Percentiles rank a stretch among this genome's conserved stretches.
phyloP scores from a whole-genome alignment of 176 grass and related monocot genomes.

The Rhynchospora tenuis region DNA sequence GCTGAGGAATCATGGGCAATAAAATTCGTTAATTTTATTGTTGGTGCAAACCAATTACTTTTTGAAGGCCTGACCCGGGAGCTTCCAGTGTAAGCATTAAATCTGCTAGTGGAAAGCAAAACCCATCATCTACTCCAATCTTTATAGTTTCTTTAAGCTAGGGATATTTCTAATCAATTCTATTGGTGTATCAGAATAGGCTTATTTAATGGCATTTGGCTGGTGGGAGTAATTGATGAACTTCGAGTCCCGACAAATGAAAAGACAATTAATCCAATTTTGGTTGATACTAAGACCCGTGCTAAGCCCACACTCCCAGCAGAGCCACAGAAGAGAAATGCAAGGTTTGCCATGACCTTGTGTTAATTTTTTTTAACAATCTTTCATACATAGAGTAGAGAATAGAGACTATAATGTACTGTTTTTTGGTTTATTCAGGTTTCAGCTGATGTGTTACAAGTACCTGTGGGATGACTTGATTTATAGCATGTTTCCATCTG shows the following conservation, averaged over 20 bases:
- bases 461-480: conserved; percentile 77
- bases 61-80: conserved; percentile 74
- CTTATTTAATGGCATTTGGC: conserved; percentile 60
- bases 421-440: conserved; percentile 41
- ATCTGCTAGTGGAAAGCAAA: neutral
- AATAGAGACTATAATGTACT: neutral
- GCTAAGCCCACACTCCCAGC: conserved; percentile 39
- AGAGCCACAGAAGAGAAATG: conserved; percentile 90
- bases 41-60: conserved; percentile 70
- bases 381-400: neutral
- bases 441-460: conserved; percentile 98
- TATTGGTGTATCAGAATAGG: conserved; percentile 46
- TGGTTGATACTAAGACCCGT: conserved; percentile 87
- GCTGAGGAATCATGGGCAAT: conserved; percentile 64
- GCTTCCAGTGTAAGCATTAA: conserved; percentile 64
- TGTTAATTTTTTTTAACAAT: neutral
- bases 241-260: conserved; percentile 41
- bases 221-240: conserved; percentile 92
- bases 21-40: conserved; percentile 75
- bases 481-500: conserved; percentile 33
- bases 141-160: neutral
- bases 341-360: conserved; percentile 40
- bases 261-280: conserved; percentile 36
- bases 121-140: too few relatives aligned
- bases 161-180: conserved; percentile 1